Conservation (phyloP, 2,329 filamentous ascomycete genomes). For the Cephalotrichum gorgonifer region DNA sequence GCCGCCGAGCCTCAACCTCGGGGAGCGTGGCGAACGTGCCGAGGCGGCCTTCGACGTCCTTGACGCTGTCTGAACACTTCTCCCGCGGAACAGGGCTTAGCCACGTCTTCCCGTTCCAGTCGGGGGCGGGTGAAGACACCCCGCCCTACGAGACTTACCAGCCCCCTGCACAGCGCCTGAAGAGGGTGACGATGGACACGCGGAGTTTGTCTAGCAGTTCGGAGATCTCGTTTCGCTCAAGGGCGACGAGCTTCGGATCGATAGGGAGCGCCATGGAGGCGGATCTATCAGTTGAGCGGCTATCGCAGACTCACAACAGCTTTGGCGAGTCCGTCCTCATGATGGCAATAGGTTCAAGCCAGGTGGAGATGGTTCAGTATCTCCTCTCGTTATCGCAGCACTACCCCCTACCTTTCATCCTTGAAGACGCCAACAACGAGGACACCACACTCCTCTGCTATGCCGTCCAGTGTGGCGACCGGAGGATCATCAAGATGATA, state of each 20-base stretch:
- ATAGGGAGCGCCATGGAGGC: conserved; percentile 66
- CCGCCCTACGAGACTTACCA: conserved; percentile 6
- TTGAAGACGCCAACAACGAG: conserved; percentile 82
- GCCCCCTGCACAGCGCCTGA: conserved; percentile 39
- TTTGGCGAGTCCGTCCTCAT: conserved; percentile 77
- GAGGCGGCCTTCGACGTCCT: conserved; percentile 28
- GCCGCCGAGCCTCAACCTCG: conserved; percentile 32
- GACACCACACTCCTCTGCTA: conserved; percentile 83
- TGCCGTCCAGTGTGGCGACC: conserved; percentile 75
- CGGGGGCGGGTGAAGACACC: conserved; percentile 32
- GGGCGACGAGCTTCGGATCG: conserved; percentile 68
- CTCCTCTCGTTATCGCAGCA: conserved; percentile 67
- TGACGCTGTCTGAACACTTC: conserved; percentile 36
- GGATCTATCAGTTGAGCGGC: conserved; percentile 72
- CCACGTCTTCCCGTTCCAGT: conserved; percentile 87
- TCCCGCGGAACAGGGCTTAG: conserved; percentile 52
- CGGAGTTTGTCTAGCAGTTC: conserved; percentile 83
- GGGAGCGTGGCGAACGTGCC: conserved; percentile 38
- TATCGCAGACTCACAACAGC: conserved; percentile 60
- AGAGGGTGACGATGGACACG: conserved; percentile 82
- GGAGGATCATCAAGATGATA: conserved; percentile 63
- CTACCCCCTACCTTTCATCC: conserved; percentile 59
- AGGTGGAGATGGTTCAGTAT: conserved; percentile 65
- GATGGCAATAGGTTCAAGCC: conserved; percentile 72
- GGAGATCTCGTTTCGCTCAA: conserved; percentile 71